Evolutionary conservation across 768 basidiomycete species (phyloP).

Genomic region (Lyophyllum semitale): DNA sequence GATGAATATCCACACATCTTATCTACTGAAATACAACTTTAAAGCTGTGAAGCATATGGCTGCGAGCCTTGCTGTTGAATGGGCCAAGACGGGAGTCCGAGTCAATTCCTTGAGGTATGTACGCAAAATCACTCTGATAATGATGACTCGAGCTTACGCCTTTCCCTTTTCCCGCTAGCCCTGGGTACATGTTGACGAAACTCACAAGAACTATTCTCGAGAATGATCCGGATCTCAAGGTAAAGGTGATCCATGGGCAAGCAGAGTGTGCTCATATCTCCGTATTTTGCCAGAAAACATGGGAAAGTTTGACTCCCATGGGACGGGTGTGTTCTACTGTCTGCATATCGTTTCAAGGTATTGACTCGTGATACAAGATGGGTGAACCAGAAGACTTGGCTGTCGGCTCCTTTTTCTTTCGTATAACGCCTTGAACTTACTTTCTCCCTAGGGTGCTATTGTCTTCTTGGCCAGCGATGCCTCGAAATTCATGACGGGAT

Average conservation of each 20-base stretch:
- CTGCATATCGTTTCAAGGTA: conserved; percentile 6
- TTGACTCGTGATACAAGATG: conserved; percentile 49
- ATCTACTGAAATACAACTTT: background rate
- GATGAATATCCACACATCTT: background rate
- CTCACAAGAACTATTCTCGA: conserved; percentile 83
- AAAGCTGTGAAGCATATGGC: conserved; percentile 93
- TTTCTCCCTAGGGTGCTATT: conserved; percentile 66
- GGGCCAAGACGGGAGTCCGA: conserved; percentile 87
- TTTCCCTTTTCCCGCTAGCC: conserved; percentile 41
- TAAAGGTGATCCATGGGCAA: conserved; percentile 26
- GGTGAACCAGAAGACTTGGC: conserved; percentile 92
- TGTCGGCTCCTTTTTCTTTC: conserved; percentile 36
- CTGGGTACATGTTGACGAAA: conserved; percentile 94
- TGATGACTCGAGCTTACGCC: background rate
- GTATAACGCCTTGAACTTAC: conserved; percentile 1
- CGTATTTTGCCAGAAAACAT: conserved; percentile 57
- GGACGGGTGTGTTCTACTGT: conserved; percentile 58
- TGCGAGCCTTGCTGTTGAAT: conserved; percentile 89
- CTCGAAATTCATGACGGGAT: conserved; percentile 86
- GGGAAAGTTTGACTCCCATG: conserved; percentile 87
- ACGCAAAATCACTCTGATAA: conserved; percentile 10
- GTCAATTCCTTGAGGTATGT: conserved; percentile 83
- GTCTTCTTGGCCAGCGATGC: conserved; percentile 92
- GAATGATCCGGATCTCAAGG: conserved; percentile 75
- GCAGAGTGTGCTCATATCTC: background rate